Evolutionary conservation across 371 early-diverging fungal species (phyloP), one percentile per base, ranked within the genome.

Genomic region (Zopfochytrium polystomum): DNA sequence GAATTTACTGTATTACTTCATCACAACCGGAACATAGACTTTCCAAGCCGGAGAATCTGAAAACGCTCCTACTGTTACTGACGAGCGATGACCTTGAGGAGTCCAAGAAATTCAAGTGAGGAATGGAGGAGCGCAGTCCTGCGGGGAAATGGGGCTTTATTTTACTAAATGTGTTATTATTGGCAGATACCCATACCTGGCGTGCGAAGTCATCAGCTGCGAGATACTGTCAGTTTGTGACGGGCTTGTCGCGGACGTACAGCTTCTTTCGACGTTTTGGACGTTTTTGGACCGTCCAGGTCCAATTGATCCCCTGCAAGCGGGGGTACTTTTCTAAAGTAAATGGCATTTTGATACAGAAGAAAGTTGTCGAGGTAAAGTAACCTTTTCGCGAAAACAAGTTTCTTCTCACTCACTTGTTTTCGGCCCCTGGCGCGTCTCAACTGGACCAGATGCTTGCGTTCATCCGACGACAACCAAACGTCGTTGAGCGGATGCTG

Each of bases 281-380:
- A 75, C 78, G 31, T 79, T 92, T 54, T 74, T 95, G 60, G 89
- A 90, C 62, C 79, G 81, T 7, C 85, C 85, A n/a, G 82, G 82
- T 7, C 84, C 88, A 44, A 69, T 92, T 62, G 84, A 90, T 57
- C 78, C 87, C 7, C 72, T 87, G n/a, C 90, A 90, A 58, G 91
- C 95, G 2, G 83, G n/a, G 86, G 52, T 90, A 90, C 74, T 95
- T 92, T 68, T 80, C 83, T 63, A 93, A 91, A 75, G 90, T 93
- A 34, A 90, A 92, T 69, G 82, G 84, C 34, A 83, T 88, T 5
- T 81, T n/a, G n/a, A n/a, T n/a, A n/a, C n/a, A n/a, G n/a, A n/a
- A n/a, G n/a, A n/a, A n/a, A n/a, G n/a, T n/a, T 95, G 38, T n/a
- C 9, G 89, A 91, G 75, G 88, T 89, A 75, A 53, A n/a, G n/a